Evolutionary conservation across 2,329 filamentous ascomycete species (phyloP).

Genomic region (Fusarium sp.): DNA sequence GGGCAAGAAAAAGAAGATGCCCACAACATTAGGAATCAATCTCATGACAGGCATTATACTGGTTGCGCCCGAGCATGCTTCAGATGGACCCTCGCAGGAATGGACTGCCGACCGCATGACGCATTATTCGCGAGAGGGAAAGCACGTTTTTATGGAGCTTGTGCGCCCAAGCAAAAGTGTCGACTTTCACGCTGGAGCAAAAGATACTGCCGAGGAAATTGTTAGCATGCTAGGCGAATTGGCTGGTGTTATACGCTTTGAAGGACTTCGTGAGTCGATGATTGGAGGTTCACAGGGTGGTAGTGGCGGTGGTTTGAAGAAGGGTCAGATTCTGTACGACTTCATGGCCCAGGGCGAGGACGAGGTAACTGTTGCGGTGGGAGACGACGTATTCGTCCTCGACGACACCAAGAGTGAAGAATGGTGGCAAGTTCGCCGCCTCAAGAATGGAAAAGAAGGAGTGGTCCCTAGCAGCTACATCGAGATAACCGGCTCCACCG

Average conservation of each 20-base stretch:
- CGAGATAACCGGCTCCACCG: slow-evolving; percentile 80
- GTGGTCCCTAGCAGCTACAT: slow-evolving; percentile 98
- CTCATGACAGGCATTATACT: slow-evolving; percentile 88
- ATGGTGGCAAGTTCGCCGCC: slow-evolving; percentile 94
- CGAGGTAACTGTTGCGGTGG: slow-evolving; percentile 90
- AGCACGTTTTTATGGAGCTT: slow-evolving; percentile 96
- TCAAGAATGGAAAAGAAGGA: slow-evolving; percentile 94
- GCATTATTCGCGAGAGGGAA: slow-evolving; percentile 98
- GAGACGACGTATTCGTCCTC: slow-evolving; percentile 90
- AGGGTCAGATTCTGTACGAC: slow-evolving; percentile 89
- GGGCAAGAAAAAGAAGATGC: slow-evolving; percentile 98
- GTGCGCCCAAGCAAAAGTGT: slow-evolving; percentile 93
- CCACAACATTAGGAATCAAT: slow-evolving; percentile 96
- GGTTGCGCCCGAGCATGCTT: slow-evolving; percentile 86
- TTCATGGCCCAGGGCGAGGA: slow-evolving; percentile 97
- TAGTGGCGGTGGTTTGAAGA: slow-evolving; percentile 67
- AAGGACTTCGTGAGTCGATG: slow-evolving; percentile 86
- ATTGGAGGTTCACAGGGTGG: slow-evolving; percentile 76
- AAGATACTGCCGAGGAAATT: slow-evolving; percentile 96
- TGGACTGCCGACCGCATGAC: slow-evolving; percentile 96
- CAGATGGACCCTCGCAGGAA: slow-evolving; percentile 87
- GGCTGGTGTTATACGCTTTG: slow-evolving; percentile 86
- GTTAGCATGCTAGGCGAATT: slow-evolving; percentile 89
- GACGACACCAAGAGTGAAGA: slow-evolving; percentile 95
- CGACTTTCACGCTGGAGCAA: slow-evolving; percentile 96